Conservation (phyloP, 306 rosid genomes). For the Trifolium fragiferum region DNA sequence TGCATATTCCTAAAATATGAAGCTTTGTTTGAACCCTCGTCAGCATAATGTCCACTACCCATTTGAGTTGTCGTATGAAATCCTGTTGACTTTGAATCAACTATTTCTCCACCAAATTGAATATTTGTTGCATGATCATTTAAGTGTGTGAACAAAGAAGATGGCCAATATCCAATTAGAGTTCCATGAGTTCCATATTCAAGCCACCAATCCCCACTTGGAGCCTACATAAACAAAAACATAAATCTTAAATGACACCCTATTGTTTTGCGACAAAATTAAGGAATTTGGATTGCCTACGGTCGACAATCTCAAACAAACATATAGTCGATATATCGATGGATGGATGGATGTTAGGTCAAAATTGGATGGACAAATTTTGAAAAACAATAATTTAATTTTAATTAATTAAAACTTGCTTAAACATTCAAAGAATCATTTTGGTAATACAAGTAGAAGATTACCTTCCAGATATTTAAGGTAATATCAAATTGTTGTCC, state of each 20-base stretch:
- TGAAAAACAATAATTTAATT: too few species aligned
- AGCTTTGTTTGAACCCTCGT: conserved; percentile 81
- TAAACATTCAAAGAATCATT: too few species aligned
- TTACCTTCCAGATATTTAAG: not conserved
- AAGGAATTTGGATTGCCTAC: not conserved
- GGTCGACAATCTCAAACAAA: not conserved
- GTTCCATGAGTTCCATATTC: conserved; percentile 60
- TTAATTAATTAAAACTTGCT: too few species aligned
- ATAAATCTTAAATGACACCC: not conserved
- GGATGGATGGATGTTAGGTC: too few species aligned
- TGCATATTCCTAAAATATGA: conserved; percentile 78
- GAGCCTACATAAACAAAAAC: conserved; percentile 56
- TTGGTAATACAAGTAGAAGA: too few species aligned
- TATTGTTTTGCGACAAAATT: conserved; percentile 7
- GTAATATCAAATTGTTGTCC: not conserved
- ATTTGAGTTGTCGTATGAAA: conserved; percentile 80
- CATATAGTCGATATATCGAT: conserved; percentile 33
- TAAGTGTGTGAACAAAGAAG: conserved; percentile 73
- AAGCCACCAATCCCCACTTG: conserved; percentile 97
- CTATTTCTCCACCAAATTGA: conserved; percentile 86
- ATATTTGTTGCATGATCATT: conserved; percentile 77
- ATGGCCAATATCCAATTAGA: conserved; percentile 92
- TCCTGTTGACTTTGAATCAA: conserved; percentile 63
- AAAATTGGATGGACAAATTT: too few species aligned
- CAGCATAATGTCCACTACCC: conserved; percentile 93